phyloP scores from a whole-genome alignment of 208 protist species.

The Porcisia deanei region DNA sequence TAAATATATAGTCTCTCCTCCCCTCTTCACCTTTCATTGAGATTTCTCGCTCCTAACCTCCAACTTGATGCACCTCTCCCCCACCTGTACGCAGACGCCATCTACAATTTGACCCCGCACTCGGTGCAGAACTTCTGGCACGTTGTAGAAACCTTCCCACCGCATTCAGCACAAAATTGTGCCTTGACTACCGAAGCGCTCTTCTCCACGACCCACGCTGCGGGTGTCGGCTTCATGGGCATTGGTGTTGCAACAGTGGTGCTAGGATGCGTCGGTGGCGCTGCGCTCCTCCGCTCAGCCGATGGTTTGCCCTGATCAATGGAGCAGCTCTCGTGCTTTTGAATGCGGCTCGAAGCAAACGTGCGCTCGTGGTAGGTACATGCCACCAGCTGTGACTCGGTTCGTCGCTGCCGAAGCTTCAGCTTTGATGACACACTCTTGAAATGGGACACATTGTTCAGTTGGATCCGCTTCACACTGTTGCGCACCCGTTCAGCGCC shows the following conservation, averaged over 20 bases:
- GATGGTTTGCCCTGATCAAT: conserved; percentile 61
- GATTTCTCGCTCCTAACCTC: neutral
- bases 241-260: conserved; percentile 8
- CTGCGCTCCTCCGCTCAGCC: conserved; percentile 7
- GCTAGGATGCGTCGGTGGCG: neutral
- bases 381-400: conserved; percentile 35
- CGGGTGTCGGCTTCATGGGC: conserved; percentile 5
- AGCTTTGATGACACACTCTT: conserved; percentile 77
- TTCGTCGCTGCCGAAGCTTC: conserved; percentile 37
- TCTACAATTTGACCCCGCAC: conserved; percentile 62
- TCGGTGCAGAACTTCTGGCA: conserved; percentile 60
- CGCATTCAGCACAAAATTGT: conserved; percentile 76
- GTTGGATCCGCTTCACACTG: conserved; percentile 43
- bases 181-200: conserved; percentile 1
- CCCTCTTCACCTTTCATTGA: no score
- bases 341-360: conserved; percentile 72
- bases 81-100: neutral
- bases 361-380: conserved; percentile 77
- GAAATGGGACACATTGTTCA: conserved; percentile 85
- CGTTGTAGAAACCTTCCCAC: conserved; percentile 29
- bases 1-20: no score
- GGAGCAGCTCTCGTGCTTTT: conserved; percentile 85
- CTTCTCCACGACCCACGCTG: neutral
- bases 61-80: neutral
- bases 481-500: neutral